Base-by-base conservation (phyloP, 2,329 filamentous ascomycete genomes). In the Aaosphaeria arxii region DNA sequence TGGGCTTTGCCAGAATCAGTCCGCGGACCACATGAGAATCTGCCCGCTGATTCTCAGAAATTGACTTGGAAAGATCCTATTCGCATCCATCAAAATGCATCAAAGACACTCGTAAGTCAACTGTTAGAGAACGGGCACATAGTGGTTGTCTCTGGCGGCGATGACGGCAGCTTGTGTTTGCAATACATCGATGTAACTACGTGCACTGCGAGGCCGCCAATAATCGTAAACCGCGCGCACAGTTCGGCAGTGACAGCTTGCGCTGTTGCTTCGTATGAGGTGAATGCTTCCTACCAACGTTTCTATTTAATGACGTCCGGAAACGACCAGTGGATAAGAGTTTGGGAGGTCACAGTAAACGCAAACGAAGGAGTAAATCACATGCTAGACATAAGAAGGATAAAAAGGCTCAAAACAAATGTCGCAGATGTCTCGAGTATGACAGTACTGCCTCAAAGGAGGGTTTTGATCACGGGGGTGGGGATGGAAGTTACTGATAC, bases 141-240 rank as follows among this genome's bases (percentile, higher is more conserved):
- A 55, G 55, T 88, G 1, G 63, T 95, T 13, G 67, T 89, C 4
- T 91, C 89, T 0, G 90, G 89, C 29, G 91, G 94, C 24, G 94
- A 99, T 59, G 94, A 97, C 68, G 94, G 94, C 52, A 86, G 87
- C 4, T 68, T 97, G 0, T 85, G 79, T 0, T 63, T 24, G 17
- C 17, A 24, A 24, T 47, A 56, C 35, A 47, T 63, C 56, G 44
- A 43, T 33, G 3, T 43, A 17, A 31, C 13, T 7, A 11, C 35
- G 11, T n/a, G 51, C 61, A 3, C 43, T 29, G 36, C 31, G 6
- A 45, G 44, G 7, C 46, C 46, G 7, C 72, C 70, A 1, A 55
- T 74, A 4, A 53, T 79, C 7, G 67, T 87, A 2, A 73, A 74
- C 28, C 76, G 77, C 2, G 86, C 87, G 0, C 89, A 94, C 60